Evolutionary conservation across 768 basidiomycete genomes (phyloP).

Genomic region (Podaxis carcinomalis): DNA sequence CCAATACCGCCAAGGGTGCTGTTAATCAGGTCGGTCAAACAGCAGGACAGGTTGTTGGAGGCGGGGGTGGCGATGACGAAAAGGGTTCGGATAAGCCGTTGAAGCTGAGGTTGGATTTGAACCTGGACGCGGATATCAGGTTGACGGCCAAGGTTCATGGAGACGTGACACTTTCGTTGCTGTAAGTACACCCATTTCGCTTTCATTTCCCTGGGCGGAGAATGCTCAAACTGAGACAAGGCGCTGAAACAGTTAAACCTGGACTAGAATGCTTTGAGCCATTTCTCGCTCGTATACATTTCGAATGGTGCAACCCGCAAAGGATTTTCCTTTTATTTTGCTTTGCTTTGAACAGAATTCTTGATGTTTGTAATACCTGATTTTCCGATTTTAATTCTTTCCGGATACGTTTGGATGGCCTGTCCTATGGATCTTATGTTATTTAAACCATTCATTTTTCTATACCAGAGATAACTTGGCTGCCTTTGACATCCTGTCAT

Average conservation of each 20-base stretch:
- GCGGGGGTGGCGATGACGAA: slow-evolving; percentile 9
- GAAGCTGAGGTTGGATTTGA: slow-evolving; percentile 28
- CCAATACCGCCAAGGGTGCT: background rate
- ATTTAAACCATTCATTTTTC: no score
- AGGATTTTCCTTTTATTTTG: background rate
- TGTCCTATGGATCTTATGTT: no score
- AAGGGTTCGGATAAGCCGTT: slow-evolving; percentile 14
- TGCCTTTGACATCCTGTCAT: background rate
- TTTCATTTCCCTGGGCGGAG: background rate
- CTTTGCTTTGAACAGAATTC: background rate
- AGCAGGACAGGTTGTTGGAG: background rate
- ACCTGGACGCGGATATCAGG: slow-evolving; percentile 29
- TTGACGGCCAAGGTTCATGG: slow-evolving; percentile 30
- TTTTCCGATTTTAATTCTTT: no score
- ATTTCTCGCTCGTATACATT: background rate
- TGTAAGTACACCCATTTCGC: slow-evolving; percentile 18
- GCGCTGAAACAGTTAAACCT: slow-evolving; percentile 9
- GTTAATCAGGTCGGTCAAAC: background rate
- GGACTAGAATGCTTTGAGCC: background rate
- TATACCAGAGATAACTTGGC: no score
- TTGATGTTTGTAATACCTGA: no score
- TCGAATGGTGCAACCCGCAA: background rate
- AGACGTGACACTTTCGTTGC: slow-evolving; percentile 27
- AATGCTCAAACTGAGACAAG: slow-evolving; percentile 9
- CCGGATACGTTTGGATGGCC: no score